Conservation (phyloP, 176 grass and related monocot species). For the Aegilops tauschii region DNA sequence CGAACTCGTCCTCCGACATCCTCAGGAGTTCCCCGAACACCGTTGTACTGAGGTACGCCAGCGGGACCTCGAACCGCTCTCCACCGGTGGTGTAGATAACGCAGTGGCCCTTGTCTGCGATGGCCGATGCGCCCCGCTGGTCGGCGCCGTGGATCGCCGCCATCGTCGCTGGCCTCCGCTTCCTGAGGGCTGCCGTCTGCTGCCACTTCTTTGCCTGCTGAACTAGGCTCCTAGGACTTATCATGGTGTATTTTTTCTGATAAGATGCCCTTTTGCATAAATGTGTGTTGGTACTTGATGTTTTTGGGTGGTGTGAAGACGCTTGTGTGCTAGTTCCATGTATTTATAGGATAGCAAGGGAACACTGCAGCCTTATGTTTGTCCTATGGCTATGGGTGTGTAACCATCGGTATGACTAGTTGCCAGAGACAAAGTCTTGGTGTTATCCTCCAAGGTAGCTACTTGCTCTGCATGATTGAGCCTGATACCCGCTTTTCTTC, state of each 20-base stretch:
- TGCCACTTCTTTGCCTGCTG: conserved; percentile 53
- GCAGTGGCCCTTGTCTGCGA: conserved; percentile 48
- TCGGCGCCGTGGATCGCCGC: neutral
- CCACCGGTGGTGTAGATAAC: conserved; percentile 37
- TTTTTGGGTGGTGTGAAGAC: conserved; percentile 29
- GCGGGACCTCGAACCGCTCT: conserved; percentile 54
- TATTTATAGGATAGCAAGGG: conserved; percentile 35
- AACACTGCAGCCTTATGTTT: conserved; percentile 6
- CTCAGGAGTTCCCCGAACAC: conserved; percentile 51
- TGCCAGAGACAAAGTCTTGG: conserved; percentile 15
- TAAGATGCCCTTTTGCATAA: conserved; percentile 13
- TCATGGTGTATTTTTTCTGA: conserved; percentile 28
- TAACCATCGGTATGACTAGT: conserved; percentile 33
- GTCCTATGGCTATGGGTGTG: neutral
- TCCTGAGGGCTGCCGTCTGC: conserved; percentile 30
- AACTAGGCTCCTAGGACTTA: conserved; percentile 36
- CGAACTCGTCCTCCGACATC: conserved; percentile 57
- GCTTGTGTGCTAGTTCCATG: neutral
- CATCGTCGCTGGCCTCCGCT: neutral
- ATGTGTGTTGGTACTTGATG: conserved; percentile 16
- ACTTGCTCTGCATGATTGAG: conserved; percentile 33
- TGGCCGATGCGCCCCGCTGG: conserved; percentile 14
- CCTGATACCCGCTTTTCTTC: conserved; percentile 28
- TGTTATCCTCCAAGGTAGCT: conserved; percentile 14
- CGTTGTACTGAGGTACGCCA: conserved; percentile 37